Evolutionary conservation across 495 filamentous ascomycete genomes (phyloP).

Genomic region (Penicillium arizonense): DNA sequence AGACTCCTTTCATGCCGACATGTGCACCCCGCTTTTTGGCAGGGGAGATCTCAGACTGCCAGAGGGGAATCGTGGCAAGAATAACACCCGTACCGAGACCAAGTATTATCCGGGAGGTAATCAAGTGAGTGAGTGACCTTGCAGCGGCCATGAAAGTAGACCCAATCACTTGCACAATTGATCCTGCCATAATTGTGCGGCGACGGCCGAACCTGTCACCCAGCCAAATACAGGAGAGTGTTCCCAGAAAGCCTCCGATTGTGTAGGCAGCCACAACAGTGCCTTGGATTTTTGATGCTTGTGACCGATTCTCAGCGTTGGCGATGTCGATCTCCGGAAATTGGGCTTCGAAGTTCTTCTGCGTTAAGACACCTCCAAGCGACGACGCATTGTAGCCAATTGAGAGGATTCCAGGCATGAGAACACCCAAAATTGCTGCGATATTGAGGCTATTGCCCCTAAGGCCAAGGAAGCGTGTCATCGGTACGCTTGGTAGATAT

Average conservation of each 20-base stretch:
- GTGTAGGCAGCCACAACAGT: conserved; percentile 57
- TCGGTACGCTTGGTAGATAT: conserved; percentile 1
- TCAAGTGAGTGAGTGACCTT: conserved; percentile 52
- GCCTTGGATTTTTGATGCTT: conserved; percentile 22
- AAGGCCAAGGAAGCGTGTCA: conserved; percentile 25
- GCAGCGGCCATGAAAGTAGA: conserved; percentile 54
- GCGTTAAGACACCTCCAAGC: conserved; percentile 21
- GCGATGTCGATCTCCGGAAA: conserved; percentile 23
- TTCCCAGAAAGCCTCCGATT: conserved; percentile 57
- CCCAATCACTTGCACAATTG: conserved; percentile 54
- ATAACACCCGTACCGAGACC: conserved; percentile 61
- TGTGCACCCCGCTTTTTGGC: conserved; percentile 56
- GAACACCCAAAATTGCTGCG: conserved; percentile 21
- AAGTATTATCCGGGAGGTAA: conserved; percentile 52
- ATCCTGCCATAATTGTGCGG: conserved; percentile 52
- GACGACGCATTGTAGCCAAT: conserved; percentile 24
- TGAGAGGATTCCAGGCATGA: conserved; percentile 25
- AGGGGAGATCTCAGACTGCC: conserved; percentile 62
- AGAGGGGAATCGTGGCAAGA: conserved; percentile 60
- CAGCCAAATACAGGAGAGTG: conserved; percentile 49
- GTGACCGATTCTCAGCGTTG: conserved; percentile 5
- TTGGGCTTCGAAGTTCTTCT: conserved; percentile 15
- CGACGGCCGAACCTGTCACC: conserved; percentile 57
- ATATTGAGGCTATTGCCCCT: conserved; percentile 27
- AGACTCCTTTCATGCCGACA: conserved; percentile 56